phyloP scores from a whole-genome alignment of 1,139 yeast genomes.

The Kodamaea sp. region DNA sequence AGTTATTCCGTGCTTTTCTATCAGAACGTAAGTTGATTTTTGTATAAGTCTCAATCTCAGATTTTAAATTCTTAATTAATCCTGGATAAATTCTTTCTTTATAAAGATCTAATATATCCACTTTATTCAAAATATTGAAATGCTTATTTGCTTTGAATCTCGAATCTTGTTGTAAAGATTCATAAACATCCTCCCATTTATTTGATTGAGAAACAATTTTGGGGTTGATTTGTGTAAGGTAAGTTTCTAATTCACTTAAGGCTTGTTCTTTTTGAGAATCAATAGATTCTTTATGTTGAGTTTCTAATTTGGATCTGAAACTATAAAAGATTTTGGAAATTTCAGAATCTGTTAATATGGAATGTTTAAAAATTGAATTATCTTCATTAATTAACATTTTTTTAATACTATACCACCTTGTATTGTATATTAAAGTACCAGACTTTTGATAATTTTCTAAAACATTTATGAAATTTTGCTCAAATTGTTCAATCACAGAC shows the following conservation, averaged over 20 bases:
- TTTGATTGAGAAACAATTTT: conserved; percentile 26
- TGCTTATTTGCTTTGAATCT: conserved; percentile 60
- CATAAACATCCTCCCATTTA: conserved; percentile 46
- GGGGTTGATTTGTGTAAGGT: conserved; percentile 38
- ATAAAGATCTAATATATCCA: conserved; percentile 59
- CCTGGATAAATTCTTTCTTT: conserved; percentile 44
- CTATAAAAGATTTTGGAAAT: conserved; percentile 51
- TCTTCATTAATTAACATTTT: conserved; percentile 51
- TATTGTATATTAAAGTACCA: conserved; percentile 48
- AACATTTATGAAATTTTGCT: conserved; percentile 49
- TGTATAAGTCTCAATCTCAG: conserved; percentile 32
- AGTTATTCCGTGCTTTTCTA: conserved; percentile 61
- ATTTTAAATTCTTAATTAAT: conserved; percentile 32
- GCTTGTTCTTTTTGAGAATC: conserved; percentile 45
- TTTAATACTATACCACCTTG: conserved; percentile 65
- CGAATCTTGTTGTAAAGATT: conserved; percentile 40
- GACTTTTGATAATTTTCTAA: conserved; percentile 32
- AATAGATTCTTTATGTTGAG: conserved; percentile 32
- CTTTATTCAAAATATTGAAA: conserved; percentile 47
- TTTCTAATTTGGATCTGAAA: conserved; percentile 41
- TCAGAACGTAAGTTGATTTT: conserved; percentile 51
- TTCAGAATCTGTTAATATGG: conserved; percentile 57
- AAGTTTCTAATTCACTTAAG: conserved; percentile 47
- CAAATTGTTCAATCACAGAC: conserved; percentile 52
- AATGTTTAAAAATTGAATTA: conserved; percentile 59